Percentiles rank a stretch among this genome's conserved stretches.
Conservation (phyloP, 2,329 filamentous ascomycete species). For the Zasmidium cellare region DNA sequence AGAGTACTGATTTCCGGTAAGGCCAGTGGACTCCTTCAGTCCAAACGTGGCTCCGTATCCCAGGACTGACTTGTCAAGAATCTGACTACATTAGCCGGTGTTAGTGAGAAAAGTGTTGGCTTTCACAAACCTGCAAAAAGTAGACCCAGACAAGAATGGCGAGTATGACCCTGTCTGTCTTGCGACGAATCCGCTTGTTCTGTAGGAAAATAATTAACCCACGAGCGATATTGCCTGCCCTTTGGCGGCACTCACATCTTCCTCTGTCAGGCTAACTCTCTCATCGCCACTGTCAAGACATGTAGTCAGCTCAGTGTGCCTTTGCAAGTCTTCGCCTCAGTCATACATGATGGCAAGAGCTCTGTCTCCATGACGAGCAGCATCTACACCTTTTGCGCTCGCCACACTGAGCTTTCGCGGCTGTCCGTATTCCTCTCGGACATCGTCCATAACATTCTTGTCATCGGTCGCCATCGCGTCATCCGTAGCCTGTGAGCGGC, state of each 20-base stretch:
- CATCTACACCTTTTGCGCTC: slow-evolving; percentile 5
- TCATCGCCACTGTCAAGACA: slow-evolving; percentile 14
- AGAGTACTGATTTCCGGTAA: slow-evolving; percentile 51
- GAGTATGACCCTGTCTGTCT: slow-evolving; percentile 63
- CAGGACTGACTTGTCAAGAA: slow-evolving; percentile 56
- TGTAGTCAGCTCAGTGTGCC: background rate
- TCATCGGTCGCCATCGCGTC: background rate
- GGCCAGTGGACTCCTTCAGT: slow-evolving; percentile 43
- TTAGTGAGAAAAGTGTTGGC: background rate
- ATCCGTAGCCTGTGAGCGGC: background rate
- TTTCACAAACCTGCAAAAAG: slow-evolving; percentile 52
- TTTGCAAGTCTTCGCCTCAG: background rate
- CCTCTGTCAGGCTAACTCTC: slow-evolving; percentile 38
- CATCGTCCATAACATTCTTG: slow-evolving; percentile 13
- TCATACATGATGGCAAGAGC: slow-evolving; percentile 18
- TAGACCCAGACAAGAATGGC: slow-evolving; percentile 59
- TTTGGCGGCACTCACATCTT: slow-evolving; percentile 28
- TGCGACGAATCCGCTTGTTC: slow-evolving; percentile 58
- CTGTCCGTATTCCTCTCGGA: slow-evolving; percentile 7
- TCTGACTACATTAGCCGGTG: slow-evolving; percentile 4
- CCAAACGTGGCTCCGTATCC: slow-evolving; percentile 51
- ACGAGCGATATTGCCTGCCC: too few relatives aligned
- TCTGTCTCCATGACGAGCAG: slow-evolving; percentile 21
- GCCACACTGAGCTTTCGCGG: slow-evolving; percentile 14
- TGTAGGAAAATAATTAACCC: too few relatives aligned